Evolutionary conservation across 768 basidiomycete genomes (phyloP), one percentile per base, ranked within the genome.

Genomic region (Tulasnella sp.): DNA sequence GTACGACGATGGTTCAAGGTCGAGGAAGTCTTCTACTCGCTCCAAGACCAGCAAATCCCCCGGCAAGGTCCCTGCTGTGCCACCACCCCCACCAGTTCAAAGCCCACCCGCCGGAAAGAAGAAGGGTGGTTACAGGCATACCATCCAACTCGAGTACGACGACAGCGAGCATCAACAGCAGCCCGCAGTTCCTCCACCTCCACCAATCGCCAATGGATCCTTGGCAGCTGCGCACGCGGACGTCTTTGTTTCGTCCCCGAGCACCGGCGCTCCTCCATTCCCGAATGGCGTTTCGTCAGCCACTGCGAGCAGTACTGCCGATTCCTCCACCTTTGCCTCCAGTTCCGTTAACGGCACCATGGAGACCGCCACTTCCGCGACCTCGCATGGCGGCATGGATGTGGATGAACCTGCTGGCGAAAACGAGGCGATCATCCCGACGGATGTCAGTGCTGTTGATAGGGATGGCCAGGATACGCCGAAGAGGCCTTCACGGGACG

Each of bases 71-170:
- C 56, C 78, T 81, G 27, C 77, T 12, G 21, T 58, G 71, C 46
- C 79, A 31, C 44, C 74, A 18, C 74, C 83, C 19, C 81, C 83
- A 10, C 83, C 83, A 38, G 83, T 81, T 34, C 83, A 82, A 38
- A 78, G 68, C 36, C 68, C 42, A n/a, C 42, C 71, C 6, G 74
- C 24, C 71, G 71, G 24, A 78, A 90, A 89, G 84, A 87, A 88
- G 81, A 90, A 87, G 80, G 86, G 85, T 2, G 88, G 88, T 76
- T 92, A 93, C 85, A 88, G 96, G 74, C 96, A 99, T 85, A 99
- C 98, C 14, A 94, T 99, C 72, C 98, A 99, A 85, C 93, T 99
- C 80, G 98, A 99, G 85, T 99, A 98, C 83, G 93, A 93, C 79
- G 92, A 92, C 78, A 89, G 89, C 7, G 84, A 84, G n/a, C 82